A percentile compares a stretch with the other conserved stretches of the same genome.
Evolutionary conservation across 2,329 filamentous ascomycete genomes (phyloP).

Genomic region (Cadophora sp.): DNA sequence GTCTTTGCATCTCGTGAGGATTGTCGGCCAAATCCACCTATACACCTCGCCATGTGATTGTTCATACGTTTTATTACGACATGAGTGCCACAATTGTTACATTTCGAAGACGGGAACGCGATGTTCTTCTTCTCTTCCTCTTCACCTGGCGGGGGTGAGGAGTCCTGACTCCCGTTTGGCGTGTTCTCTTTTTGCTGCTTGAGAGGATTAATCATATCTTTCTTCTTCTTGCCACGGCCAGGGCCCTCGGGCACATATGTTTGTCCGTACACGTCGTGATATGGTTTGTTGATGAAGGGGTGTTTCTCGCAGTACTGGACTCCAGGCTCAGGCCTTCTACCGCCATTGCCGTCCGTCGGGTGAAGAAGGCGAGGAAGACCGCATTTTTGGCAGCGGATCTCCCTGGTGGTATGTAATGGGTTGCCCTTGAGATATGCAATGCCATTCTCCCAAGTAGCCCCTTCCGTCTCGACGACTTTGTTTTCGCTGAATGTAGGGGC

Average conservation of each 20-base stretch:
- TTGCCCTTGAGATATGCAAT: slow-evolving; percentile 74
- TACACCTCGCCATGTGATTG: slow-evolving; percentile 73
- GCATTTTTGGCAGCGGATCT: slow-evolving; percentile 77
- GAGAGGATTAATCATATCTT: slow-evolving; percentile 67
- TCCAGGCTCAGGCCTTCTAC: slow-evolving; percentile 68
- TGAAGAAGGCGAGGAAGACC: slow-evolving; percentile 76
- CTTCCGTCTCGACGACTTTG: slow-evolving; percentile 65
- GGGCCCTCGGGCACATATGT: slow-evolving; percentile 77
- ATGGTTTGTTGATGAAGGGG: slow-evolving; percentile 77
- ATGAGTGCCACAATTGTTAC: slow-evolving; percentile 71
- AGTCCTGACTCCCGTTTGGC: slow-evolving; percentile 55
- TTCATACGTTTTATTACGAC: slow-evolving; percentile 70
- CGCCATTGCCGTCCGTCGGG: slow-evolving; percentile 73
- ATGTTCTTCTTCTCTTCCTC: slow-evolving; percentile 65
- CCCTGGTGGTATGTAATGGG: slow-evolving; percentile 71
- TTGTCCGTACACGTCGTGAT: slow-evolving; percentile 83
- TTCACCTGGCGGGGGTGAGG: slow-evolving; percentile 52
- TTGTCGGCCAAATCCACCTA: slow-evolving; percentile 69
- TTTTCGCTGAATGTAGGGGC: slow-evolving; percentile 53
- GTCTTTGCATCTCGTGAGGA: slow-evolving; percentile 67
- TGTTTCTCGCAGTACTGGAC: slow-evolving; percentile 81
- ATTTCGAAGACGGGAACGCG: slow-evolving; percentile 69
- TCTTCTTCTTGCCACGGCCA: slow-evolving; percentile 83
- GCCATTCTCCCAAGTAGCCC: slow-evolving; percentile 73
- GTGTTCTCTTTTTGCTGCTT: slow-evolving; percentile 39